Base-by-base conservation (phyloP, 805 yeast genomes). In the Kuraishia piskuri region DNA sequence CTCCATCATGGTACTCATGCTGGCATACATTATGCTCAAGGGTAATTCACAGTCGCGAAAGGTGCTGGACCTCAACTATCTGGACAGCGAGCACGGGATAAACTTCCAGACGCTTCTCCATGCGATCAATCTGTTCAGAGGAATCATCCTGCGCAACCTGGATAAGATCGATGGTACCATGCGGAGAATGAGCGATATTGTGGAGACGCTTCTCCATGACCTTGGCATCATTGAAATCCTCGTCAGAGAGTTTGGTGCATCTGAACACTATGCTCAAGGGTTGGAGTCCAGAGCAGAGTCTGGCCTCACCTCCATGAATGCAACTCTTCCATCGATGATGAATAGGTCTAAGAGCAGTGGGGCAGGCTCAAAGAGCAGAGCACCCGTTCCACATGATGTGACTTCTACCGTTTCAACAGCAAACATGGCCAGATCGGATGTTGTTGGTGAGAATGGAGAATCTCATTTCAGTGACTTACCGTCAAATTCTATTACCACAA, bases 171-270 rank as follows among this genome's bases (percentile, higher is more conserved):
- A 74, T 55, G 71, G 76, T 3, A 73, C 78, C 2, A 74, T 73
- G 68, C 65, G 67, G 54, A 61, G 77, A 57, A 68, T 73, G 49
- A 66, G 73, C 53, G 78, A 74, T 56, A 70, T 74, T 19, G 66
- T 71, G 25, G 74, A 73, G 52, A 73, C 76, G 2, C 59, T 75
- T 21, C 59, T 70, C 31, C 70, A 69, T 49, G 79, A 75, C 59
- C 58, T 75, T 12, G 77, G 77, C 37, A 65, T 74, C 22, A 64
- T 66, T 51, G 61, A 63, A 25, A 52, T 63, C 2, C 53, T 68
- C 17, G 68, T 65, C 19, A 58, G 56, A 23, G 65, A 64, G n/a
- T 68, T 51, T 46, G 50, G 47, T 2, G 45, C 53, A 14, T 31
- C 50, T 17, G 40, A 31, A 10, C 40, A 31, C 17, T 31, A 31